Evolutionary conservation across 2,329 filamentous ascomycete species (phyloP), one percentile per base, ranked within the genome.

Genomic region (Aspergillus spinulosporus): DNA sequence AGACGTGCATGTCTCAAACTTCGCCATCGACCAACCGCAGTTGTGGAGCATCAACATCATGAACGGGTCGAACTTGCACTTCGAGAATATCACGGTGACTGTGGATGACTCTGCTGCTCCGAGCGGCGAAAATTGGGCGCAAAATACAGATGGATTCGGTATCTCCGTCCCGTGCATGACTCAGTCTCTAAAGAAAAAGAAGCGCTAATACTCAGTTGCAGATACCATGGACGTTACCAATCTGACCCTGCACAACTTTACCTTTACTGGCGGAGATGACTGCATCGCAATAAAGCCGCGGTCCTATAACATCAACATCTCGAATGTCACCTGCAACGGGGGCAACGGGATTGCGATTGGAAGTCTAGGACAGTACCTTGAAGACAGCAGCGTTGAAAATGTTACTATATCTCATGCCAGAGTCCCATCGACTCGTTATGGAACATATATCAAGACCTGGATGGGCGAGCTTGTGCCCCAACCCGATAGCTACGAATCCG

Each of bases 211-310:
- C 21, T 36, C 34, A 36, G 34, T 8, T 36, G 21, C 51, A 69
- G 74, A 84, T 60, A 84, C 82, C 0, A 83, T 84, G 80, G 81
- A 84, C 59, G 75, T 74, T 1, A 62, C 71, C 6, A 81, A 84
- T 57, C 70, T 84, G 46, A 68, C 66, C 5, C 72, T 84, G 4
- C 77, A 70, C 3, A 81, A 82, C 56, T 77, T 84, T 50, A 68
- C 74, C 4, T 84, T 82, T 62, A 80, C 82, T 69, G 82, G 82
- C 7, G 81, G 85, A 64, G 87, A 80, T 66, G 74, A 82, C 54
- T 90, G 88, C 70, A 80, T 85, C 28, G 80, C 81, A 40, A 77
- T 80, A 59, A 90, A 88, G 72, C 77, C 81, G 42, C 79, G 88
- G 71, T 85, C 84, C 56, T 79, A 84, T 70, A 84, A 87, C 63